Percentiles rank a stretch among this genome's conserved stretches.
Conservation (phyloP, 2,329 filamentous ascomycete genomes). For the Truncatella angustata region DNA sequence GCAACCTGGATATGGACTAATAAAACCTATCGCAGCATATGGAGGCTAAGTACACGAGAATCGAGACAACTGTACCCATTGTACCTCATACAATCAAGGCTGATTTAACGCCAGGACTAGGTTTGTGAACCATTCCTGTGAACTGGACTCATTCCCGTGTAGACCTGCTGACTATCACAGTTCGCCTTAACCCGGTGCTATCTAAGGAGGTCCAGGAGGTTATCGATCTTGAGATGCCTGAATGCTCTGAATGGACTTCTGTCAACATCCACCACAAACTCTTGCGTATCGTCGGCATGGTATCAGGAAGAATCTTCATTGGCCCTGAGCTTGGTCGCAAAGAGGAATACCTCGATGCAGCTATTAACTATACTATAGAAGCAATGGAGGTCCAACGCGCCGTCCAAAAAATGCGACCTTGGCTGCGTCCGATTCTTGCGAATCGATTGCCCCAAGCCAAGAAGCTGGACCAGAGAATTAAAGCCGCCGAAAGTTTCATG, state of each 20-base stretch:
- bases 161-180: neutral
- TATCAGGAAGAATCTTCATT: slow-evolving; percentile 46
- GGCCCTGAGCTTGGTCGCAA: slow-evolving; percentile 44
- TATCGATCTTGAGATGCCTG: slow-evolving; percentile 6
- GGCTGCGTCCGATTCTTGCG: slow-evolving; percentile 1
- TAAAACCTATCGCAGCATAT: neutral
- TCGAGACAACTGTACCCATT: neutral
- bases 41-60: slow-evolving; percentile 2
- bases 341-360: slow-evolving; percentile 42
- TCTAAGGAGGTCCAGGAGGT: slow-evolving; percentile 3
- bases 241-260: slow-evolving; percentile 35
- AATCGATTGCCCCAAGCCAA: neutral
- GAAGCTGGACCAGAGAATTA: neutral
- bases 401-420: slow-evolving; percentile 22
- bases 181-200: neutral
- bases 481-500: neutral
- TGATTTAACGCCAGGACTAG: slow-evolving; percentile 1
- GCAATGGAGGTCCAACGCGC: slow-evolving; percentile 25
- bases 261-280: slow-evolving; percentile 38
- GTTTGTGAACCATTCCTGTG: neutral
- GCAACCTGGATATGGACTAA: neutral
- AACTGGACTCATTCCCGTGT: neutral
- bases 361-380: slow-evolving; percentile 47
- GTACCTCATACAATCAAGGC: slow-evolving; percentile 3
- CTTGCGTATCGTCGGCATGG: slow-evolving; percentile 43